Conservation (phyloP, 2,329 filamentous ascomycete species). For the Aureobasidium sp. region DNA sequence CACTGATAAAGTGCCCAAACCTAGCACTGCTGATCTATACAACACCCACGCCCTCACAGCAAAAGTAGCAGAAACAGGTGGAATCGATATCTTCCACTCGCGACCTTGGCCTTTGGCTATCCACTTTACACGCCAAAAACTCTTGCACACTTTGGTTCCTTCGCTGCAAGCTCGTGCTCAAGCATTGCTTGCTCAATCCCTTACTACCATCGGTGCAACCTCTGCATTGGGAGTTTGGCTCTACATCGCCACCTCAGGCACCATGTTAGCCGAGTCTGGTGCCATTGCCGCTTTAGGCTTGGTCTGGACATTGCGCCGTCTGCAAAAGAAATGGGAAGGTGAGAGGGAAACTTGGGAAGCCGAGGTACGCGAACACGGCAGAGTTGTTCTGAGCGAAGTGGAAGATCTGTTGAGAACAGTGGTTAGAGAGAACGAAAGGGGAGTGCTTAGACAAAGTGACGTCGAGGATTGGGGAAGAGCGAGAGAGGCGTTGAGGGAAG, state of each 20-base stretch:
- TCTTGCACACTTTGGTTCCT: constrained; percentile 36
- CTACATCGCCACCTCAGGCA: constrained; percentile 46
- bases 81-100: constrained; percentile 27
- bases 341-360: constrained; percentile 47
- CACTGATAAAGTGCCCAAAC: neutral
- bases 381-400: no score
- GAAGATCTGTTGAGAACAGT: constrained; percentile 44
- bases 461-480: constrained; percentile 35
- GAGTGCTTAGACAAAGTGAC: constrained; percentile 29
- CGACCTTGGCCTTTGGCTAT: constrained; percentile 69
- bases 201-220: constrained; percentile 58
- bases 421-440: constrained; percentile 39
- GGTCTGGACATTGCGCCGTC: constrained; percentile 49
- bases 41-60: constrained; percentile 23
- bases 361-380: constrained; percentile 49
- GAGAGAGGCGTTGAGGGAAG: constrained; percentile 39
- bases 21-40: constrained; percentile 25
- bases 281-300: constrained; percentile 53
- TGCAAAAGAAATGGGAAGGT: constrained; percentile 53
- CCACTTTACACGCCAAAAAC: constrained; percentile 54
- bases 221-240: constrained; percentile 49
- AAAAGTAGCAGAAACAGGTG: constrained; percentile 22
- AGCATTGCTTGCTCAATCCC: constrained; percentile 58
- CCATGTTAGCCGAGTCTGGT: constrained; percentile 50
- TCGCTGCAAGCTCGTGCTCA: constrained; percentile 40